Percentiles rank a stretch among this genome's conserved stretches.
Evolutionary conservation across 2,329 filamentous ascomycete genomes (phyloP).

Genomic region (Elsinoe fawcettii): DNA sequence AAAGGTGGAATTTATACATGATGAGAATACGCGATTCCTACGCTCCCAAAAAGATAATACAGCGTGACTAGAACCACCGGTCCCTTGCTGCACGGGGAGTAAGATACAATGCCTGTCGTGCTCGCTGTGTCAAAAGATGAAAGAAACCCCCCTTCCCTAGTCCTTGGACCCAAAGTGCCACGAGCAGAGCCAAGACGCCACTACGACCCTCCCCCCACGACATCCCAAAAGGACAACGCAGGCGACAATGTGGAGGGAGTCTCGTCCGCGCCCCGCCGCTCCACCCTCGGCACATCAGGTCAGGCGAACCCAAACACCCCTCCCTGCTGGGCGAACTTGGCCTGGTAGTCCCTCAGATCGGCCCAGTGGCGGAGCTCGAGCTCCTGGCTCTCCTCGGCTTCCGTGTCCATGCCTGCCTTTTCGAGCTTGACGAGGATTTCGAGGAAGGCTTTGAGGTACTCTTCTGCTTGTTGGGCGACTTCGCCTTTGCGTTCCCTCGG

Average conservation of each 20-base stretch:
- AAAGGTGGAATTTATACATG: slow-evolving; percentile 9
- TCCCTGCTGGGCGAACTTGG: slow-evolving; percentile 60
- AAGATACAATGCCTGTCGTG: background rate
- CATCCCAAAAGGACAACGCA: background rate
- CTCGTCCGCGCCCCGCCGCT: background rate
- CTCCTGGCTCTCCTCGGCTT: slow-evolving; percentile 49
- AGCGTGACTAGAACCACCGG: too few species aligned
- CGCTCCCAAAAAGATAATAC: background rate
- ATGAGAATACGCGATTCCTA: background rate
- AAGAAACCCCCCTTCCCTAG: background rate
- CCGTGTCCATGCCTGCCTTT: slow-evolving; percentile 37
- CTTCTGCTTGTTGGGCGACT: slow-evolving; percentile 54
- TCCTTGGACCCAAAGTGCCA: background rate
- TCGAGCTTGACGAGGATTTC: slow-evolving; percentile 69
- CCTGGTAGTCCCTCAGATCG: slow-evolving; percentile 68
- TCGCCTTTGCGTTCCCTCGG: slow-evolving; percentile 47
- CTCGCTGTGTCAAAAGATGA: too few species aligned
- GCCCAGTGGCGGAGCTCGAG: slow-evolving; percentile 71
- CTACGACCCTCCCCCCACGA: background rate
- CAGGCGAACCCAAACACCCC: slow-evolving; percentile 40
- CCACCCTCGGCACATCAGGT: slow-evolving; percentile 13
- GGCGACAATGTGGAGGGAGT: background rate
- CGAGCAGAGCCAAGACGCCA: background rate
- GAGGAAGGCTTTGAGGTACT: slow-evolving; percentile 63
- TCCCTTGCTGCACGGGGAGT: background rate